Percentiles rank a stretch among this genome's conserved stretches.
Evolutionary conservation across 192 early-diverging fungal species (phyloP).

Genomic region (Linnemannia elongata): DNA sequence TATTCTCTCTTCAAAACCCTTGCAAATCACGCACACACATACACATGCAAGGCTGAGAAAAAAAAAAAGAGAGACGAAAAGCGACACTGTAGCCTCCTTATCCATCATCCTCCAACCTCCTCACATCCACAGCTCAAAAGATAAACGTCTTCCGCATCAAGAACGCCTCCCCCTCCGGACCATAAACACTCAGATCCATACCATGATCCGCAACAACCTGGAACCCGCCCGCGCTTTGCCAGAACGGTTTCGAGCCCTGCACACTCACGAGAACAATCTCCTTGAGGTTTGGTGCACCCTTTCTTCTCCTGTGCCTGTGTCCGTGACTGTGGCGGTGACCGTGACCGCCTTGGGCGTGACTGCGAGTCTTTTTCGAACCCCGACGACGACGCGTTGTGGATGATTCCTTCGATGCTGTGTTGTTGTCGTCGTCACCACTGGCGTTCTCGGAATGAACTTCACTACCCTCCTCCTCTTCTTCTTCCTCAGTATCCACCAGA

Average conservation of each 20-base stretch:
- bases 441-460: neutral
- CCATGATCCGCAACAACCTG: slow-evolving; percentile 38
- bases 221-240: slow-evolving; percentile 37
- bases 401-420: neutral
- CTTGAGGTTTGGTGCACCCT: slow-evolving; percentile 44
- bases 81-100: too few species aligned
- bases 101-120: neutral
- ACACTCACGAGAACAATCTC: slow-evolving; percentile 51
- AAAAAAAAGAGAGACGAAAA: neutral
- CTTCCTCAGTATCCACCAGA: slow-evolving; percentile 31
- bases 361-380: neutral
- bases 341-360: slow-evolving; percentile 14
- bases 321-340: neutral
- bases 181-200: slow-evolving; percentile 39
- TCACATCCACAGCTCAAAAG: neutral
- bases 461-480: slow-evolving; percentile 20
- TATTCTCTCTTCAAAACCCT: too few species aligned
- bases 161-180: slow-evolving; percentile 18
- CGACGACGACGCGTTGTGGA: neutral
- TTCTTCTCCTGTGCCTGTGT: neutral
- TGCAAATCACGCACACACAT: too few species aligned
- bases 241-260: slow-evolving; percentile 40
- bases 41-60: too few species aligned
- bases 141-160: slow-evolving; percentile 28
- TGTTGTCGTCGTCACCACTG: neutral